phyloP scores from a whole-genome alignment of 1,284 basidiomycete genomes.

The Boletus smithii region DNA sequence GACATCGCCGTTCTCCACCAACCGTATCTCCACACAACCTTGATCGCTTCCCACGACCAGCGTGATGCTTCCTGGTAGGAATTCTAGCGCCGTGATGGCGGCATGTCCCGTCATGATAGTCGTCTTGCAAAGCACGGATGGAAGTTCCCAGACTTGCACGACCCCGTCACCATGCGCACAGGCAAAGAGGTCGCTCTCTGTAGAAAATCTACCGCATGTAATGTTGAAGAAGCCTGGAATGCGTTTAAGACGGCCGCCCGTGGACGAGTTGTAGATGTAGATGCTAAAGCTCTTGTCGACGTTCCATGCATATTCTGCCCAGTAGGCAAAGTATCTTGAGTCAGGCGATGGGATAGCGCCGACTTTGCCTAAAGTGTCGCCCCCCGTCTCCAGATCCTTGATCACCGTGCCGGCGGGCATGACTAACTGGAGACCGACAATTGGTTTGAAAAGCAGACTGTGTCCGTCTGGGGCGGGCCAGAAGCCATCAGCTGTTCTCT shows the following conservation, averaged over 20 bases:
- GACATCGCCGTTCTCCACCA: constrained; percentile 14
- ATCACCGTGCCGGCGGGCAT: constrained; percentile 4
- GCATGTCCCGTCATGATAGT: constrained; percentile 15
- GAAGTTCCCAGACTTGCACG: constrained; percentile 22
- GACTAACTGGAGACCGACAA: constrained; percentile 14
- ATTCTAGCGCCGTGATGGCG: constrained; percentile 16
- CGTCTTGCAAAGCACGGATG: constrained; percentile 10
- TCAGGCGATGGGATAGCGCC: constrained; percentile 19
- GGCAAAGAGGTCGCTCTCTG: constrained; percentile 13
- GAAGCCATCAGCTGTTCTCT: constrained; percentile 2
- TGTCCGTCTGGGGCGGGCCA: constrained; percentile 17
- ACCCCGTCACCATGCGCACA: constrained; percentile 20
- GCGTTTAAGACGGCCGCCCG: constrained; percentile 17
- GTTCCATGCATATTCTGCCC: constrained; percentile 22
- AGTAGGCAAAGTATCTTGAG: constrained; percentile 23
- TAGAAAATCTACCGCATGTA: constrained; percentile 15
- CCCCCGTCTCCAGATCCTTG: constrained; percentile 19
- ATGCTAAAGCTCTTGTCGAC: constrained; percentile 18
- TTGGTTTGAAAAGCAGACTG: constrained; percentile 12
- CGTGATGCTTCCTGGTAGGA: constrained; percentile 13
- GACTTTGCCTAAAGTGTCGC: constrained; percentile 7
- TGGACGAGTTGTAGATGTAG: constrained; percentile 18
- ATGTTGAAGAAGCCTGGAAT: constrained; percentile 19
- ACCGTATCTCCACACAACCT: constrained; percentile 19
- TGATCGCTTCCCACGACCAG: constrained; percentile 18